Conservation (phyloP, 768 basidiomycete genomes). For the Russula emetica region DNA sequence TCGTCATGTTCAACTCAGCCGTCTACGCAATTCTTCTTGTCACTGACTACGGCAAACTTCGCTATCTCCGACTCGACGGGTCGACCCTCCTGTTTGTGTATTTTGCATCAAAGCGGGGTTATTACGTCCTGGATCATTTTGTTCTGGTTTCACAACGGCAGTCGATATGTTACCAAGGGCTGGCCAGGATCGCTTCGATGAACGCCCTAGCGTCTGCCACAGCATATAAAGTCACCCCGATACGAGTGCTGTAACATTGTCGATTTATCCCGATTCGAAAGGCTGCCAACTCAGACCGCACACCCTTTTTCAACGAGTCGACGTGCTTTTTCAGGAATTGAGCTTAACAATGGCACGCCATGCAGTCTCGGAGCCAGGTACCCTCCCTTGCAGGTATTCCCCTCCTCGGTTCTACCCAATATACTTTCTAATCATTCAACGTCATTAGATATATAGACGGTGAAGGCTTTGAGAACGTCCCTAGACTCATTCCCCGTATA, state of each 20-base stretch:
- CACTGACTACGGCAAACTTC: too few relatives aligned
- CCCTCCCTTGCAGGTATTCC: conserved; percentile 7
- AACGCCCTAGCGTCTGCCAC: not conserved
- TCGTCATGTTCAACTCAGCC: too few relatives aligned
- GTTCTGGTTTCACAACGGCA: not conserved
- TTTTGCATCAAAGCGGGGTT: not conserved
- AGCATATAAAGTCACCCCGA: conserved; percentile 6
- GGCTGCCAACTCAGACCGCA: not conserved
- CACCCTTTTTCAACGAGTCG: not conserved
- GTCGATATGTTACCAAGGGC: not conserved
- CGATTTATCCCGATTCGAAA: not conserved
- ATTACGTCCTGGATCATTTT: not conserved
- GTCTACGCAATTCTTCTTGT: too few relatives aligned
- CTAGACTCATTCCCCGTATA: not conserved
- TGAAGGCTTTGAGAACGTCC: not conserved
- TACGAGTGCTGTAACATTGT: not conserved
- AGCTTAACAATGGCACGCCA: not conserved
- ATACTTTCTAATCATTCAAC: not conserved
- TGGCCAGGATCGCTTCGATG: not conserved
- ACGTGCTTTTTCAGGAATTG: not conserved
- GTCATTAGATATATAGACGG: not conserved
- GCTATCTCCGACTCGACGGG: not conserved
- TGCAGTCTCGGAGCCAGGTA: not conserved
- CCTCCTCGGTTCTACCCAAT: not conserved
- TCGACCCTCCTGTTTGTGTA: not conserved